Percentiles rank a stretch among this genome's conserved stretches.
Evolutionary conservation across 352 stramenopile species (phyloP).

Genomic region (Phytophthora citrophthora): DNA sequence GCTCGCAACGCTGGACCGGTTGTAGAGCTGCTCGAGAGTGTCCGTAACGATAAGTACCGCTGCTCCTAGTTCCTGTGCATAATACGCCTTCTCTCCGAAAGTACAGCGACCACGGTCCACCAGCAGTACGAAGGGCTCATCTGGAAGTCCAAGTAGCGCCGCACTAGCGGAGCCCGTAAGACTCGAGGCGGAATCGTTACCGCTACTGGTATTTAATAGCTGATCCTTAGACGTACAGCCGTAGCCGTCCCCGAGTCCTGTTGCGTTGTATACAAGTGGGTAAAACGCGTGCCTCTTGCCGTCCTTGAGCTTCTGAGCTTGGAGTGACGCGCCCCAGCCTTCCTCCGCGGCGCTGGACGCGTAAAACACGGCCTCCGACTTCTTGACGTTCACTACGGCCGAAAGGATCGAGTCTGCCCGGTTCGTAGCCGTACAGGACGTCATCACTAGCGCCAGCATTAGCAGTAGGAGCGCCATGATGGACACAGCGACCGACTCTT

Average conservation of each 20-base stretch:
- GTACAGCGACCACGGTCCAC: slow-evolving; percentile 77
- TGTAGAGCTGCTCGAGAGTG: slow-evolving; percentile 74
- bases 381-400: slow-evolving; percentile 65
- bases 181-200: slow-evolving; percentile 19
- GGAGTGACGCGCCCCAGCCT: slow-evolving; percentile 58
- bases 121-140: slow-evolving; percentile 64
- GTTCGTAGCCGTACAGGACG: slow-evolving; percentile 27
- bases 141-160: slow-evolving; percentile 27
- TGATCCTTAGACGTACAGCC: slow-evolving; percentile 52
- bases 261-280: slow-evolving; percentile 55
- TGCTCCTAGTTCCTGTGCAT: slow-evolving; percentile 72
- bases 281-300: slow-evolving; percentile 54
- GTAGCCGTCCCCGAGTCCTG: slow-evolving; percentile 47
- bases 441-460: background rate
- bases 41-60: slow-evolving; percentile 77
- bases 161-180: slow-evolving; percentile 6
- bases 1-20: slow-evolving; percentile 45
- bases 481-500: slow-evolving; percentile 11
- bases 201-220: slow-evolving; percentile 29
- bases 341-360: slow-evolving; percentile 55
- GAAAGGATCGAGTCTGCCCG: slow-evolving; percentile 47
- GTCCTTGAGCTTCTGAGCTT: slow-evolving; percentile 53
- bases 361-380: slow-evolving; percentile 61
- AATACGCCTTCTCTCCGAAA: slow-evolving; percentile 78
- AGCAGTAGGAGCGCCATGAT: slow-evolving; percentile 31